Conservation (phyloP, 2,329 filamentous ascomycete genomes). For the Alternaria ethzedia region DNA sequence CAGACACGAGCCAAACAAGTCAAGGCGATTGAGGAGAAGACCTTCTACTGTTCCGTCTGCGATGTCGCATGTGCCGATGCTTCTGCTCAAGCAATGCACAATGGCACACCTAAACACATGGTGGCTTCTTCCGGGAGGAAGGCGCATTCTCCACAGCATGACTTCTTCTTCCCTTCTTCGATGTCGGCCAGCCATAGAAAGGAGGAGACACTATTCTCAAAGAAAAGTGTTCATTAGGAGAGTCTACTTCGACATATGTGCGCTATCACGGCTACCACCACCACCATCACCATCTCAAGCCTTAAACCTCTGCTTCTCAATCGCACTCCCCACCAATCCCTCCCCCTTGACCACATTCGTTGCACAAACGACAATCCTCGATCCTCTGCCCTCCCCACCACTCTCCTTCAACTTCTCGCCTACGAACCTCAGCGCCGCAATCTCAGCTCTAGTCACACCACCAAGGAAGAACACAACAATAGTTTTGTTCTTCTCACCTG, state of each 20-base stretch:
- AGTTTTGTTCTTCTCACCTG: slow-evolving; percentile 67
- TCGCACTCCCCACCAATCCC: slow-evolving; percentile 83
- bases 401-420: slow-evolving; percentile 75
- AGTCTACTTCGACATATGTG: background rate
- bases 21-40: too few relatives aligned
- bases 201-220: background rate
- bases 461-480: slow-evolving; percentile 97
- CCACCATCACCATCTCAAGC: background rate
- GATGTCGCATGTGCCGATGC: too few relatives aligned
- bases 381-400: slow-evolving; percentile 67
- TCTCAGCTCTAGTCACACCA: slow-evolving; percentile 96
- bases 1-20: too few relatives aligned
- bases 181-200: background rate
- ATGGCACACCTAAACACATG: too few relatives aligned
- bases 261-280: background rate
- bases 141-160: too few relatives aligned
- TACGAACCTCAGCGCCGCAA: slow-evolving; percentile 90
- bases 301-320: slow-evolving; percentile 66
- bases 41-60: too few relatives aligned
- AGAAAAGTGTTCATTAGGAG: background rate
- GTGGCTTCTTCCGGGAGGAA: too few relatives aligned
- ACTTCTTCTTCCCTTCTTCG: too few relatives aligned
- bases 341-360: slow-evolving; percentile 91
- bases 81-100: too few relatives aligned
- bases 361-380: slow-evolving; percentile 89